These are phyloP conservation scores for Ophiostoma pallidulum DNA, from an alignment of 2,329 filamentous ascomycete species.

Conservation along the genomic window DNA sequence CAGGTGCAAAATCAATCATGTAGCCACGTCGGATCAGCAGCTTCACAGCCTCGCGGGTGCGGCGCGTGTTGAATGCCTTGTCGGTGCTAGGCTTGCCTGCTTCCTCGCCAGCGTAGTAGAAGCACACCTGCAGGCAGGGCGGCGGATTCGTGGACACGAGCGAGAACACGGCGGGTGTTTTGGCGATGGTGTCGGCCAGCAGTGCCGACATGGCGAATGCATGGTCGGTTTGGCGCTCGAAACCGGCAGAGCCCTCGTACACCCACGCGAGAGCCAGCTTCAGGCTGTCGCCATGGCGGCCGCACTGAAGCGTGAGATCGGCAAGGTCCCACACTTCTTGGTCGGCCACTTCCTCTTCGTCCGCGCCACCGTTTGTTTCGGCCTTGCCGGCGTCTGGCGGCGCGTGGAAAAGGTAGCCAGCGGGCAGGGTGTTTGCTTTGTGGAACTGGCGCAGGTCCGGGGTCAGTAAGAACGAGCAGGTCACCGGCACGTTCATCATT, in stretches of 20 bases:
- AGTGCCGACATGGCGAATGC: conserved; percentile 64
- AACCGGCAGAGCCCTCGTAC: conserved; percentile 74
- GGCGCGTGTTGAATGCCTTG: conserved; percentile 36
- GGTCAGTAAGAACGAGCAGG: conserved; percentile 80
- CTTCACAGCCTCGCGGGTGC: conserved; percentile 39
- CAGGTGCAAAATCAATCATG: conserved; percentile 54
- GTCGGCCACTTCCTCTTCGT: conserved; percentile 43
- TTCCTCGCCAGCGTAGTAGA: conserved; percentile 60
- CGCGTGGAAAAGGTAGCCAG: conserved; percentile 73
- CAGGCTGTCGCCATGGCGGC: conserved; percentile 71
- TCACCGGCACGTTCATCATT: conserved; percentile 87
- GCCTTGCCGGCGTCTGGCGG: conserved; percentile 18
- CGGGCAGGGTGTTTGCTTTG: conserved; percentile 73
- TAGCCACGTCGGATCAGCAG: conserved; percentile 42
- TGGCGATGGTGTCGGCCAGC: conserved; percentile 51
- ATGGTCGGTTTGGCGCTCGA: conserved; percentile 57
- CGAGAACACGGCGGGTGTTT: conserved; percentile 47
- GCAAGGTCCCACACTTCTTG: conserved; percentile 76
- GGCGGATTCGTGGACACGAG: conserved; percentile 68
- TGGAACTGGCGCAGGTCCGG: conserved; percentile 71
- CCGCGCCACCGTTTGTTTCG: conserved; percentile 76
- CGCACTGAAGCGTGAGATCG: conserved; percentile 88
- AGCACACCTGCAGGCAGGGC: conserved; percentile 89
- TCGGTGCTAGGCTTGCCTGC: conserved; percentile 38
- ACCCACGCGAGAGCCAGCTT: conserved; percentile 86